Base-by-base conservation (phyloP, 371 early-diverging fungal species). In the Capillidium rhysosporum region DNA sequence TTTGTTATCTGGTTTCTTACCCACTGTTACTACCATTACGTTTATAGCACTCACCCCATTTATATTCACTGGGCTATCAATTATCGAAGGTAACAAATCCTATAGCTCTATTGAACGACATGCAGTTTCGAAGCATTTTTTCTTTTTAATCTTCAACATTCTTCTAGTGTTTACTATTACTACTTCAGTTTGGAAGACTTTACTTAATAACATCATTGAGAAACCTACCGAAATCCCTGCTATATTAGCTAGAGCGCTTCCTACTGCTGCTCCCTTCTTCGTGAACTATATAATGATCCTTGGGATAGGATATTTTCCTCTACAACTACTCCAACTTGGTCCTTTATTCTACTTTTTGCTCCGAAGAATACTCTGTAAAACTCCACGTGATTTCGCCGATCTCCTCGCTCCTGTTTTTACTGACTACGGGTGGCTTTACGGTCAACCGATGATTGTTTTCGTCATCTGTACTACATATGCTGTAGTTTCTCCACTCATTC, bases 401-500 rank as follows among this genome's bases (percentile, higher is more conserved):
- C 60, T 68, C 46, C 80, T 72, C 1, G 59, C 59, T 30, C 87
- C 73, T n/a, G 68, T 80, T 69, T 65, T 74, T 7, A 68, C 82
- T 56, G 71, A 79, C 48, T 76, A 64, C 65, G 70, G 79, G 58
- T 73, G 75, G 52, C 70, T 82, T 55, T 78, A 78, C 40, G 81
- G 82, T 1, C 71, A 72, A 40, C 84, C 79, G 45, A 73, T 86
- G 28, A 66, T 92, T 8, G 69, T 89, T 0, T 79, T 89, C 51
- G 82, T 82, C 14, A 84, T 91, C 40, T 76, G 84, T n/a, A 48
- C 90, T 38, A 78, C 84, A 0, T 94, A 94, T 65, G 80, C 88
- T 18, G 76, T 79, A 18, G 83, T 92, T 30, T 79, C 84, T 48
- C 95, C 95, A 0, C 59, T 92, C 14, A 82, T 91, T 25, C 65